Base-by-base conservation (phyloP, 768 basidiomycete species). In the Gyrodon lividus region DNA sequence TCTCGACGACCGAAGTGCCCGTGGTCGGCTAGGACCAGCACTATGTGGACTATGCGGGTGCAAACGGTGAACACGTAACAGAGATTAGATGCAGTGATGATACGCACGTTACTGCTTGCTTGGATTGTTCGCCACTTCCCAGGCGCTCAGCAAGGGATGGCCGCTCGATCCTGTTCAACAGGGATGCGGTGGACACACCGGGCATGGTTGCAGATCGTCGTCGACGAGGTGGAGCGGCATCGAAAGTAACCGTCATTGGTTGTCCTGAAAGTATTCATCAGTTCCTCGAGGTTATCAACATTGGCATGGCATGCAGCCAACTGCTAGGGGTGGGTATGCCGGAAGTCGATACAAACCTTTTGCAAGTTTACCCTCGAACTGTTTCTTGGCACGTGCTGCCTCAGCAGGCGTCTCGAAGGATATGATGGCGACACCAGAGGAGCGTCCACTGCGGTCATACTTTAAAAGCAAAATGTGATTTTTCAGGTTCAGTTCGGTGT, bases 381-480 rank as follows among this genome's bases (percentile, higher is more conserved):
- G 86, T 56, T 85, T 87, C 72, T 90, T 90, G 48, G 92, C 93
- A 52, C 79, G 77, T 34, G 84, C 82, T 30, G 94, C 94, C 67
- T 96, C 89, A 48, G 79, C 77, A 16, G 79, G 60, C 2, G 84
- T 90, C 71, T 91, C 87, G 72, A 85, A 96, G 8, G 83, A 77
- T 66, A 97, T 75, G 59, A 83, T 80, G 51, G 88, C 94, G 59
- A 83, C 78, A 53, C 94, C 94, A 17, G 81, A 83, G 41, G 94
- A 96, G 67, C 94, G 89, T 59, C 94, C 94, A 61, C 93, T 95
- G 68, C 89, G 86, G 74, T 97, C 94, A 77, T 94, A 97, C 94
- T 97, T 81, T 66, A 74, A 73, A 70, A 73, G 68, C 65, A 64
- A 68, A 70, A 66, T 64, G 64, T 67, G 66, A 61, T 70, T 77